Percentiles rank a stretch among this genome's conserved stretches.
Conservation (phyloP, 2,329 filamentous ascomycete genomes). For the Chrysosporium queenslandicum region DNA sequence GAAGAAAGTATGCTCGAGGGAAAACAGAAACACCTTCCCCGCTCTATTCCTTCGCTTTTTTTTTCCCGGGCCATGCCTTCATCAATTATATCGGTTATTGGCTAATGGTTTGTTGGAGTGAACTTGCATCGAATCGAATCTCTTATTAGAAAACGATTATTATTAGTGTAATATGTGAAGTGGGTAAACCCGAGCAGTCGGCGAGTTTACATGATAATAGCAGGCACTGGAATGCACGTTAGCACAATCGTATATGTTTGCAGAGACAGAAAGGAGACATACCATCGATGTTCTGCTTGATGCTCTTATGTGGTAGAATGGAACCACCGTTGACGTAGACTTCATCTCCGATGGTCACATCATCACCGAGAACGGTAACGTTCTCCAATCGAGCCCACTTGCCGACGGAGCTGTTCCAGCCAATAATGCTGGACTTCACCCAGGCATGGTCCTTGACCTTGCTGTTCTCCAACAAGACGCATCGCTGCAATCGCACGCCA, state of each 20-base stretch:
- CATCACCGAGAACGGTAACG: conserved; percentile 92
- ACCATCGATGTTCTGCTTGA: conserved; percentile 94
- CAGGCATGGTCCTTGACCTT: conserved; percentile 98
- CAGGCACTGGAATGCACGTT: conserved; percentile 31
- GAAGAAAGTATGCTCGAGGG: conserved; percentile 10
- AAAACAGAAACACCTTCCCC: conserved; percentile 6
- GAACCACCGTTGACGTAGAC: conserved; percentile 97
- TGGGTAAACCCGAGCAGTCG: background rate
- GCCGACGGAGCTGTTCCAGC: conserved; percentile 94
- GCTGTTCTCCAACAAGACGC: conserved; percentile 75
- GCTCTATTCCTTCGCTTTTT: conserved; percentile 12
- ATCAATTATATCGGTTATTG: conserved; percentile 17
- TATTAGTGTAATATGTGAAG: background rate
- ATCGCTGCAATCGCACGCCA: conserved; percentile 86
- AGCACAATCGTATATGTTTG: conserved; percentile 10
- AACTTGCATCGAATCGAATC: conserved; percentile 14
- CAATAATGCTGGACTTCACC: conserved; percentile 97
- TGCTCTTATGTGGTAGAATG: conserved; percentile 94
- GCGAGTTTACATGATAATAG: conserved; percentile 40
- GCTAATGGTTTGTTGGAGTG: conserved; percentile 22
- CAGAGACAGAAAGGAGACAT: conserved; percentile 25
- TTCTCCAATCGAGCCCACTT: conserved; percentile 96
- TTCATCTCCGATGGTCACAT: conserved; percentile 95
- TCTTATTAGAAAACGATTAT: background rate
- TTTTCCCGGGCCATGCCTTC: background rate